These are phyloP conservation scores for Neurospora africana DNA, from an alignment of 495 filamentous ascomycete genomes.

Conservation along the genomic window DNA sequence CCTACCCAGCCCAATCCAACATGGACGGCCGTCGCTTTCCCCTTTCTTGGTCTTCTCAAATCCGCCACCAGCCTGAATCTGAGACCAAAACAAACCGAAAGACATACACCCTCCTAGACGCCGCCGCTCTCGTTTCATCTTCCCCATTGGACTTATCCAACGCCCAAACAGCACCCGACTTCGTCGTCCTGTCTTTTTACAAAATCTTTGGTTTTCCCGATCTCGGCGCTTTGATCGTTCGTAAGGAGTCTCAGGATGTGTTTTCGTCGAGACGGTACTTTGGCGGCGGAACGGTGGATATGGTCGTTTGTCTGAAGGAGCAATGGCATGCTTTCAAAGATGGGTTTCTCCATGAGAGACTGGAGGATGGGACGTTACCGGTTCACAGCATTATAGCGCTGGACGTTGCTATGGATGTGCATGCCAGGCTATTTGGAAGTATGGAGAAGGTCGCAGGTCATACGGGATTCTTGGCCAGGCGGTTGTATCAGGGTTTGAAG, in stretches of 20 bases:
- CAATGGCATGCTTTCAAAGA: constrained; percentile 67
- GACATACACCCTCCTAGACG: constrained; percentile 75
- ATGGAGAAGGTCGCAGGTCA: constrained; percentile 68
- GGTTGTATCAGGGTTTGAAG: constrained; percentile 48
- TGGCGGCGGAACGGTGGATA: constrained; percentile 91
- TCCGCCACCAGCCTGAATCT: constrained; percentile 27
- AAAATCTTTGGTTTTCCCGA: constrained; percentile 97
- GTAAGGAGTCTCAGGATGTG: constrained; percentile 52
- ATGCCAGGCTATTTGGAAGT: constrained; percentile 53
- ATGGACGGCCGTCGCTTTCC: constrained; percentile 79
- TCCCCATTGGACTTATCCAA: constrained; percentile 62
- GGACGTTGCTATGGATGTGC: constrained; percentile 58
- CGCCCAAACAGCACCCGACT: constrained; percentile 59
- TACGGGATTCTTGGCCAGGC: constrained; percentile 51
- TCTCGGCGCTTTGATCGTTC: constrained; percentile 76
- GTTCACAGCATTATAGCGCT: constrained; percentile 82
- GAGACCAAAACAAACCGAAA: constrained; percentile 43
- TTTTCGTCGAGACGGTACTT: constrained; percentile 67
- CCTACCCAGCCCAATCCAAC: constrained; percentile 87
- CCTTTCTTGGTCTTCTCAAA: constrained; percentile 50
- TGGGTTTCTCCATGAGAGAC: constrained; percentile 59
- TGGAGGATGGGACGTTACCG: constrained; percentile 87
- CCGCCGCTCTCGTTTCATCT: constrained; percentile 73
- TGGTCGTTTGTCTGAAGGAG: constrained; percentile 50
- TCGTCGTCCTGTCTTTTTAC: constrained; percentile 83